A percentile compares a stretch with the other conserved stretches of the same genome.
These are phyloP conservation scores for Heracleum sosnowskyi DNA, from an alignment of 129 eudicot species.

Conservation along the genomic window DNA sequence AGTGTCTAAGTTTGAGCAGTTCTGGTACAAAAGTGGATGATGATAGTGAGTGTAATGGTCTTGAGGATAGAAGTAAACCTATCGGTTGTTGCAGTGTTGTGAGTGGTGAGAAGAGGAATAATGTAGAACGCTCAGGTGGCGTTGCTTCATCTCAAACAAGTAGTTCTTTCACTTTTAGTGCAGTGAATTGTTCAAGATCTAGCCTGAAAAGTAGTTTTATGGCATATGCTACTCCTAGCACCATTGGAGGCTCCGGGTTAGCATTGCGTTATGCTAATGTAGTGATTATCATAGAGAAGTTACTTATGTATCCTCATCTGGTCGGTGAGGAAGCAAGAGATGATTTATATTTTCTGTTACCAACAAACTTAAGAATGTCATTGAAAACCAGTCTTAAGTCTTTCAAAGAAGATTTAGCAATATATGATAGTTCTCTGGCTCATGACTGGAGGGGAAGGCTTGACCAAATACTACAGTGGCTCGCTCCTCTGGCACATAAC, in stretches of 20 bases:
- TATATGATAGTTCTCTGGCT: conserved; percentile 81
- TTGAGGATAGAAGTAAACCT: conserved; percentile 53
- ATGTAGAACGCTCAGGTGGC: conserved; percentile 26
- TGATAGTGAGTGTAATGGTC: conserved; percentile 22
- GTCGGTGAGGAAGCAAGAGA: conserved; percentile 96
- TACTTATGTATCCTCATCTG: conserved; percentile 77
- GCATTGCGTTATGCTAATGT: conserved; percentile 91
- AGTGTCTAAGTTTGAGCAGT: conserved; percentile 66
- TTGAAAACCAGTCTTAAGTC: conserved; percentile 55
- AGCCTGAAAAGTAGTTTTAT: conserved; percentile 34
- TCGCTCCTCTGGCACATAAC: conserved; percentile 81
- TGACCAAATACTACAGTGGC: conserved; percentile 55
- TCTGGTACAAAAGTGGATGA: conserved; percentile 53
- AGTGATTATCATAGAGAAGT: conserved; percentile 75
- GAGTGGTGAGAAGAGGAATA: conserved; percentile 40
- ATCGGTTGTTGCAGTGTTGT: conserved; percentile 49
- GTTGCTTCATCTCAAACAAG: conserved; percentile 21
- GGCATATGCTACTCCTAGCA: conserved; percentile 50
- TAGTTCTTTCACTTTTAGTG: conserved; percentile 1
- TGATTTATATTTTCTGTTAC: conserved; percentile 84
- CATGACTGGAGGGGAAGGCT: conserved; percentile 88
- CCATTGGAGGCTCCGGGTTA: conserved; percentile 88
- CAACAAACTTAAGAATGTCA: conserved; percentile 62
- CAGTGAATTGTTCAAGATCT: conserved; percentile 15
- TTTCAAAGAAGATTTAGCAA: conserved; percentile 51